Evolutionary conservation across 352 stramenopile species (phyloP).

Genomic region (Globisporangium paroecandrum): DNA sequence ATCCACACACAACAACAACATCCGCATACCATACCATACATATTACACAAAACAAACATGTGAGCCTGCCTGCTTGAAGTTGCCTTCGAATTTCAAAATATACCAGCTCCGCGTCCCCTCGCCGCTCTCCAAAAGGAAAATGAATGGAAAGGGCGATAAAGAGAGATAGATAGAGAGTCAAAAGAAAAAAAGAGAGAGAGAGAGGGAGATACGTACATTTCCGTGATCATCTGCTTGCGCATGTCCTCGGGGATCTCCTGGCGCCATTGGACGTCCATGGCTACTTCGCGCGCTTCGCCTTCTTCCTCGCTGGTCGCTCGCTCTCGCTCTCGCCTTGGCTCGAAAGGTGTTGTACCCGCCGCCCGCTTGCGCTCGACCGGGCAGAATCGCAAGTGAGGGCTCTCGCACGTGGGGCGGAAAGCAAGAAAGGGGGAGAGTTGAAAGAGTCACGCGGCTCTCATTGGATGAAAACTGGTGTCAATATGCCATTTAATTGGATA

Average conservation of each 20-base stretch:
- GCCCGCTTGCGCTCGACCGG: conserved; percentile 4
- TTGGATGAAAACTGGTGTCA: not conserved
- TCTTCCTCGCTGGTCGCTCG: not conserved
- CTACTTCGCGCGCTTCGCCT: not conserved
- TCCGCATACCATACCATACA: not conserved
- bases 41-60: not conserved
- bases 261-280: conserved; percentile 66
- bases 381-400: conserved; percentile 16
- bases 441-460: not conserved
- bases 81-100: conserved; percentile 8
- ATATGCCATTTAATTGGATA: not conserved
- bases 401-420: not conserved
- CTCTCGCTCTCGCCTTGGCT: not conserved
- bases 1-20: not conserved
- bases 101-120: not conserved
- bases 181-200: not conserved
- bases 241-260: conserved; percentile 76
- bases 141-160: not conserved
- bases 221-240: conserved; percentile 86
- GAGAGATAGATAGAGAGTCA: conserved; percentile 7
- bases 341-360: not conserved
- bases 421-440: not conserved
- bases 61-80: not conserved
- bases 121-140: conserved; percentile 1
- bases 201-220: conserved; percentile 55